A percentile compares a stretch with the other conserved stretches of the same genome.
phyloP scores from a whole-genome alignment of 2,329 filamentous ascomycete species.

The Fusarium denticulatum region DNA sequence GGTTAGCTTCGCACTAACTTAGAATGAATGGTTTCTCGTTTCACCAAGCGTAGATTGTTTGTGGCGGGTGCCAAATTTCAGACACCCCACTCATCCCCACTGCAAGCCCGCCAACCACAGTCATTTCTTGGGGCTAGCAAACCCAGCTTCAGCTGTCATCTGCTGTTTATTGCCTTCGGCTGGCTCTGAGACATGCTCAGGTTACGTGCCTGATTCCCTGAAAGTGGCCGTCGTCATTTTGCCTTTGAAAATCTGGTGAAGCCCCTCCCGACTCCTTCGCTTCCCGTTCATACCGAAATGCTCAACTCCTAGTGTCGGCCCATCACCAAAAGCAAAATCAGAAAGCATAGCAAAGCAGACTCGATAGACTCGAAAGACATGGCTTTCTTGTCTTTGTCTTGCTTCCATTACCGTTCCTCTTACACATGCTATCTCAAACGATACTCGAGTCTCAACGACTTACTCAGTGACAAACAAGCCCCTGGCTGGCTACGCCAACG shows the following conservation, averaged over 20 bases:
- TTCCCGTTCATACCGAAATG: constrained; percentile 41
- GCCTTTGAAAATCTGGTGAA: constrained; percentile 46
- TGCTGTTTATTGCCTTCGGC: constrained; percentile 2
- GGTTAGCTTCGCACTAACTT: constrained; percentile 20
- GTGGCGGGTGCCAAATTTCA: constrained; percentile 41
- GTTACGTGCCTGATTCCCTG: constrained; percentile 32
- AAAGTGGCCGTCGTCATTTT: constrained; percentile 36
- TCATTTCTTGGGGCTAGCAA: neutral
- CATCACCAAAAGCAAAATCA: constrained; percentile 17
- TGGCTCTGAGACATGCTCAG: constrained; percentile 21
- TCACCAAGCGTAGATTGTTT: constrained; percentile 26
- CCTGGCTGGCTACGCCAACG: constrained; percentile 25
- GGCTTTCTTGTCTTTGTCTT: constrained; percentile 20
- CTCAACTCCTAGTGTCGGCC: constrained; percentile 37
- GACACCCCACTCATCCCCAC: constrained; percentile 11
- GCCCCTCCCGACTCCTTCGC: constrained; percentile 43
- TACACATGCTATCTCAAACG: neutral
- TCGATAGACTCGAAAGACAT: constrained; percentile 32
- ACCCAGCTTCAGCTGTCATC: constrained; percentile 4
- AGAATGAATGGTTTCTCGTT: constrained; percentile 9
- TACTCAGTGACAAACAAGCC: constrained; percentile 26
- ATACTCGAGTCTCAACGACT: constrained; percentile 30
- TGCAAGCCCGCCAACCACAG: neutral
- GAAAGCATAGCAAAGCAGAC: constrained; percentile 7
- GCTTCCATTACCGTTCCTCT: neutral